Evolutionary conservation across 2,329 filamentous ascomycete species (phyloP), one percentile per base, ranked within the genome.

Genomic region (Westerdykella ornata): DNA sequence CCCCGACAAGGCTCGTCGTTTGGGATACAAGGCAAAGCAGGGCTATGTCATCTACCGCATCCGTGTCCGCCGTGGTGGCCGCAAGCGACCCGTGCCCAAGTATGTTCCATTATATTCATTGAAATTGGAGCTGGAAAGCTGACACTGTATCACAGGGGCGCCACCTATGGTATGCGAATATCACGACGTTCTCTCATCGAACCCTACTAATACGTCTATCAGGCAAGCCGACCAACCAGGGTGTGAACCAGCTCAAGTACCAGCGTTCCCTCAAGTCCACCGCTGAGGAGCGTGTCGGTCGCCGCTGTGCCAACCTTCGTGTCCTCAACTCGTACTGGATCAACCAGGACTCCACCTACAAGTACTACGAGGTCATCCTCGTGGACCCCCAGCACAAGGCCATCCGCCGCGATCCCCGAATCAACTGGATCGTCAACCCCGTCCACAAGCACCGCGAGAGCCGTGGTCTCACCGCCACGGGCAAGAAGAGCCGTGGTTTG

Each of bases 271-370:
- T 97, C 72, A 85, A 85, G 74, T 81, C 90, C 66, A 98, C 92
- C 65, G 94, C 94, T 66, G 94, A 98, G 81, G 92, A 98, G 85
- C 92, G 92, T 85, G 90, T 98, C 71, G 92, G 94, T 69, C 89
- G 89, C 74, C 89, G 90, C 72, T 96, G 89, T 80, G 88, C 89
- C 76, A 98, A 98, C 79, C 77, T 98, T 73, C 88, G 92, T 70
- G 92, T 98, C 69, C 85, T 98, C 69, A 98, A 98, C 86, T 97
- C 90, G 54, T 98, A 98, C 89, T 98, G 94, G 94, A 88, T 98
- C 81, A 98, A 98, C 86, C 88, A 97, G 82, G 92, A 98, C 80
- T 96, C 89, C 49, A 98, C 92, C 76, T 98, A 97, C 87, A 98
- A 98, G 82, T 98, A 98, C 86, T 98, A 82, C 80, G 92, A 98